Conservation (phyloP, 345 rosid species). For the Salix arbutifolia region DNA sequence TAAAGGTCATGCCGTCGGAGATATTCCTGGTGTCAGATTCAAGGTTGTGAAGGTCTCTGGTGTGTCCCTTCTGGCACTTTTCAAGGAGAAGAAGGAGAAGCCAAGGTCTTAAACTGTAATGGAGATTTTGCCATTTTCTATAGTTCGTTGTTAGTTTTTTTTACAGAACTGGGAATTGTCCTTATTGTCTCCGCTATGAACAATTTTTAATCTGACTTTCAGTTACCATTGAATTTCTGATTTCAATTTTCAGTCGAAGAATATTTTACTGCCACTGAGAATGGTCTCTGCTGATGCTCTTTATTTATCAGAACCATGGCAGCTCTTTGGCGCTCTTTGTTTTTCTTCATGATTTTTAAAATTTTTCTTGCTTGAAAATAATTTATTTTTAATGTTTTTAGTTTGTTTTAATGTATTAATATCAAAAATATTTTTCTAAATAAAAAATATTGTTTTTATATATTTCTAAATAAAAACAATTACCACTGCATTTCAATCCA, state of each 20-base stretch:
- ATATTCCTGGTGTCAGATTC: constrained; percentile 85
- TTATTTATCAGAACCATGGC: too few relatives aligned
- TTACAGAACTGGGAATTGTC: background rate
- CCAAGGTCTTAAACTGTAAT: constrained; percentile 37
- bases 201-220: constrained; percentile 1
- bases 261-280: background rate
- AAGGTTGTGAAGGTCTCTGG: constrained; percentile 87
- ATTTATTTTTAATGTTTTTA: too few relatives aligned
- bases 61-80: constrained; percentile 74
- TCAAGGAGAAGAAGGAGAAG: constrained; percentile 85
- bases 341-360: too few relatives aligned
- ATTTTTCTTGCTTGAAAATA: too few relatives aligned
- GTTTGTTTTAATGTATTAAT: too few relatives aligned
- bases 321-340: too few relatives aligned
- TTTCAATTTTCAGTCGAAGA: background rate
- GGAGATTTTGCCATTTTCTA: background rate
- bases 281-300: background rate
- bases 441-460: too few relatives aligned
- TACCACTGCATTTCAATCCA: too few relatives aligned
- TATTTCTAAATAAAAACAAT: too few relatives aligned
- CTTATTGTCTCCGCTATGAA: background rate
- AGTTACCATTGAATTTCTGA: constrained; percentile 5
- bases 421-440: too few relatives aligned
- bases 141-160: background rate
- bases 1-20: constrained; percentile 81